Base-by-base conservation (phyloP, 2,329 filamentous ascomycete genomes). In the Alternaria arbusti region DNA sequence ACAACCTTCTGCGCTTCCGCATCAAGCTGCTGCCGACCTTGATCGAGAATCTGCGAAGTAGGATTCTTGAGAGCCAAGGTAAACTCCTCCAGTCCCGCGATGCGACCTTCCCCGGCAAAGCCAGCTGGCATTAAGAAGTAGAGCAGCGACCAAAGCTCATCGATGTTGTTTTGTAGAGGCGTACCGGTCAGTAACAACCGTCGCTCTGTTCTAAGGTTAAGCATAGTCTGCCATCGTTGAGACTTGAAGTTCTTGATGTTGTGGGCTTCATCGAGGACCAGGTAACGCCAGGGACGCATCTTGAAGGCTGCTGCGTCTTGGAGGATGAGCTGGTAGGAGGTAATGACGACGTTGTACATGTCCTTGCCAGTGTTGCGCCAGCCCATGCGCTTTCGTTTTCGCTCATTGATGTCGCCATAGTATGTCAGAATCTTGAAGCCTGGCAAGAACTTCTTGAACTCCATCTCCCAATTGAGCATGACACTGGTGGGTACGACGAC, bases 201-300 rank as follows among this genome's bases (percentile, higher is more conserved):
- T 26, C 94, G 90, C 67, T 91, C 90, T 0, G 96, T 98, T 73
- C 96, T 95, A 82, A 99, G 96, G 0, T 92, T 96, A 22, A 99
- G 88, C 67, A 99, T 87, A 0, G 94, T 95, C 79, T 98, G 96
- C 94, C 96, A 99, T 67, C 95, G 87, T 79, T 97, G 94, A 2
- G 95, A 97, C 75, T 97, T 94, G 85, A 98, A 99, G 80, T 99
- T 99, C 77, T 99, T 98, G 86, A 99, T 99, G 81, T 99, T 98
- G 83, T 99, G 96, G 0, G 96, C 96, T 82, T 99, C 96, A 72
- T 99, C 96, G 2, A 99, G 87, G 67, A 99, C 94, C 88, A 99
- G 93, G 80, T 98, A 99, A 77, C 98, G 94, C 96, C 96, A 99
- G 57, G 89, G 88, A 32, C 95, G 89, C 66, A 94, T 89, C 78